Base-by-base conservation (phyloP, 805 yeast genomes). In the Kazachstania viticola region DNA sequence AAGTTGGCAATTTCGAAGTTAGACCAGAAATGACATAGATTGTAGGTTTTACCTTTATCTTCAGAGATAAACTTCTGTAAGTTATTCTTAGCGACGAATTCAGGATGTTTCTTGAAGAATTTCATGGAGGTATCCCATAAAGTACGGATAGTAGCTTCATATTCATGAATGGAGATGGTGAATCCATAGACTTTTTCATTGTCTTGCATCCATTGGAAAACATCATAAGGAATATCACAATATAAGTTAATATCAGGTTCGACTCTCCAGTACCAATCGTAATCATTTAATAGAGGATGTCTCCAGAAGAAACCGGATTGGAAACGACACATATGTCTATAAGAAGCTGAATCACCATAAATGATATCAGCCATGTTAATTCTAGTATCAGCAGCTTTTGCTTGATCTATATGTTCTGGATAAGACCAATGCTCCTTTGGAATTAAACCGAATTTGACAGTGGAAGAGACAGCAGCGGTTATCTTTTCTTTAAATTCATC, bases 231-330 rank as follows among this genome's bases (percentile, higher is more conserved):
- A 35, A 85, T 64, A 53, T 82, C 82, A 61, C 94, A 84, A 58
- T 61, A 71, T 42, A 79, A 68, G 51, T 71, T 69, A 45, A 79
- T 73, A 44, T 71, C 79, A 7, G 95, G 95, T 58, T 85, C 95
- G 26, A 85, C 87, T 56, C 95, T 74, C 95, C 95, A 84, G 64
- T 81, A 82, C 69, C 78, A 84, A 49, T 79, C 80, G 67, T 75
- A 84, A 17, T 75, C 69, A 38, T 65, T 61, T 56, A 84, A 49
- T 28, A 74, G 60, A 31, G 69, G 72, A 51, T 81, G 82, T 54
- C 78, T 67, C 69, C 74, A 83, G 62, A 83, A 81, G 53, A 79
- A 77, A 0, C 94, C 94, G 13, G 85, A 73, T 55, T 80, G 85
- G 56, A 71, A 84, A 40, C 95, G 70, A 56, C 94, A 84, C 94